Evolutionary conservation across 352 stramenopile species (phyloP), one percentile per base, ranked within the genome.

Genomic region (Phytophthora uliginosa): DNA sequence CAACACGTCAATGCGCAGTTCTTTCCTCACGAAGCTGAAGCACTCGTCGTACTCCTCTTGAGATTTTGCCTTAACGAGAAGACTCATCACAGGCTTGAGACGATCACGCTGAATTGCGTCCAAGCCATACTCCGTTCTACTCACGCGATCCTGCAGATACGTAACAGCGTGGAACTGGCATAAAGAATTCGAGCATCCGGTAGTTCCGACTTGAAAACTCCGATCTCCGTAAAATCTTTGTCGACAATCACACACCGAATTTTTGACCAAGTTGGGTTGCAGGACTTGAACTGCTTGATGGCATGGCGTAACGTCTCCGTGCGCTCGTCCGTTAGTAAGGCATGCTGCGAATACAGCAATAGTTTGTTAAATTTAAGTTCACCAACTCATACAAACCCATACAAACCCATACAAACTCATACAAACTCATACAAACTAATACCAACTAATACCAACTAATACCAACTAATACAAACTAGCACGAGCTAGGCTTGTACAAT

Each of bases 1-100:
- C 26, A 31, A 31, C 3, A 0, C 26, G 26, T 31, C 26, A 31
- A 31, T 4, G 26, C 26, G 3, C 26, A 31, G 7, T 31, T 31
- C 26, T 31, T 31, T 31, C 26, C 26, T 2, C 26, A 31, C 26
- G 26, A 31, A 31, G 26, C 3, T 31, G 26, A 7, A 31, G 26
- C 26, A 31, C 26, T 31, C 26, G 0, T 66, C 31, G 15, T 66
- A 66, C 18, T 58, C 47, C 2, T 2, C 9, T 20, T 56, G 5
- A 2, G 18, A 47, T 2, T 65, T 40, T 1, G 58, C 42, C 45
- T 56, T 65, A 7, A 65, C 58, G 7, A 57, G 48, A 3, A 65
- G 58, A 28, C 58, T 65, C 7, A 48, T 4, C 28, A 65, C 10
- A 20, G 28, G 58, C n/a, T 65, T 65, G 3, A 65, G 31, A 1